Conservation (phyloP, 108 stramenopile genomes). For the Cyclotella atomus region DNA sequence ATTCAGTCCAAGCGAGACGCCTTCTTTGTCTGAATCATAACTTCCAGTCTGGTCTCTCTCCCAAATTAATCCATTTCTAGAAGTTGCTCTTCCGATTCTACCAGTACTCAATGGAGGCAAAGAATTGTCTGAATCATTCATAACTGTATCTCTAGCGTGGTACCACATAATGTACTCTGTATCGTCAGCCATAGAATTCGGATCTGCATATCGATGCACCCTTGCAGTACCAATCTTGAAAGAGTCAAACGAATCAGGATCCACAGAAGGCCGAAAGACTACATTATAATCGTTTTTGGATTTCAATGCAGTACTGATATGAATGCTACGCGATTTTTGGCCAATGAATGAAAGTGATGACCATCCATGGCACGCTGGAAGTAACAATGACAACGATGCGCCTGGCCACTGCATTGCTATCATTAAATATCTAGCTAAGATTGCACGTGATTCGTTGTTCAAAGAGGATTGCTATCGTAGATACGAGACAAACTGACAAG, state of each 20-base stretch:
- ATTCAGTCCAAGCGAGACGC: slow-evolving; percentile 82
- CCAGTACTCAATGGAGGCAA: slow-evolving; percentile 82
- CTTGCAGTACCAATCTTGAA: slow-evolving; percentile 72
- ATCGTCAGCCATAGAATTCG: slow-evolving; percentile 28
- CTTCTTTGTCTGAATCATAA: slow-evolving; percentile 59
- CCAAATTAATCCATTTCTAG: slow-evolving; percentile 78
- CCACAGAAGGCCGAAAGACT: slow-evolving; percentile 54
- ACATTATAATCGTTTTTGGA: slow-evolving; percentile 54
- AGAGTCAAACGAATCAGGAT: slow-evolving; percentile 69
- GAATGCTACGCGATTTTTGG: not conserved
- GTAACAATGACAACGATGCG: too few species aligned
- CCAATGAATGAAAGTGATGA: not conserved
- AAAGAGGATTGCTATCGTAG: too few species aligned
- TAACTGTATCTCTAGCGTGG: slow-evolving; percentile 60
- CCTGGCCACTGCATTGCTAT: too few species aligned
- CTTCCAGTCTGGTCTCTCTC: slow-evolving; percentile 64
- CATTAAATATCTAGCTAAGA: too few species aligned
- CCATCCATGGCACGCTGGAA: slow-evolving; percentile 3
- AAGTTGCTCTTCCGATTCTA: slow-evolving; percentile 77
- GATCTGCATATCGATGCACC: slow-evolving; percentile 79
- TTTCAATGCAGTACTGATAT: slow-evolving; percentile 2
- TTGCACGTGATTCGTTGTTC: too few species aligned
- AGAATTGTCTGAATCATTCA: slow-evolving; percentile 41
- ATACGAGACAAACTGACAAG: too few species aligned
- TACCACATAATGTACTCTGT: slow-evolving; percentile 91